Conservation (phyloP, 495 filamentous ascomycete genomes). For the Beverwykella pulmonaria region DNA sequence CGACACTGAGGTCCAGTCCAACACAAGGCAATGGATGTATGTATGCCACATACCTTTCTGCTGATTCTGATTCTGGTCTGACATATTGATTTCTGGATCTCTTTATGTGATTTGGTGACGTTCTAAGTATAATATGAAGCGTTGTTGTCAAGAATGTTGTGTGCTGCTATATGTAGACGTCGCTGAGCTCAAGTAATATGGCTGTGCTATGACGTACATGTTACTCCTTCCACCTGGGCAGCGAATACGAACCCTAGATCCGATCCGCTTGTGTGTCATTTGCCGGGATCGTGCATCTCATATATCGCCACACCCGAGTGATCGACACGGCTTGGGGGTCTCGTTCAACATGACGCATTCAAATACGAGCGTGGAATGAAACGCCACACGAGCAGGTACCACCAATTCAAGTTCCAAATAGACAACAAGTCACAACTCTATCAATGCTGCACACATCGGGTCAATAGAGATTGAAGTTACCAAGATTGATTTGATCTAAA, state of each 20-base stretch:
- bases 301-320: not conserved
- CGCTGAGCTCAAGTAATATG: not conserved
- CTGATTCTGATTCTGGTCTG: slow-evolving; percentile 26
- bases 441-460: not conserved
- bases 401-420: no score
- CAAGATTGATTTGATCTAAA: slow-evolving; percentile 19
- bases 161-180: not conserved
- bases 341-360: not conserved
- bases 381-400: no score
- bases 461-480: not conserved
- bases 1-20: no score
- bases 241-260: not conserved
- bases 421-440: no score
- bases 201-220: not conserved
- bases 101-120: no score
- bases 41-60: slow-evolving; percentile 27
- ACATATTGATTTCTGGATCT: no score
- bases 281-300: not conserved
- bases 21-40: no score
- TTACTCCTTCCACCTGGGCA: not conserved
- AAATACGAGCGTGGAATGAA: not conserved
- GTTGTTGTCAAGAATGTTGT: no score
- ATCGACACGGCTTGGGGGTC: not conserved
- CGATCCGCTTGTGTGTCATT: not conserved
- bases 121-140: not conserved